These are phyloP conservation scores for Zygotorulaspora mrakii DNA, from an alignment of 1,139 yeast species.

Conservation along the genomic window DNA sequence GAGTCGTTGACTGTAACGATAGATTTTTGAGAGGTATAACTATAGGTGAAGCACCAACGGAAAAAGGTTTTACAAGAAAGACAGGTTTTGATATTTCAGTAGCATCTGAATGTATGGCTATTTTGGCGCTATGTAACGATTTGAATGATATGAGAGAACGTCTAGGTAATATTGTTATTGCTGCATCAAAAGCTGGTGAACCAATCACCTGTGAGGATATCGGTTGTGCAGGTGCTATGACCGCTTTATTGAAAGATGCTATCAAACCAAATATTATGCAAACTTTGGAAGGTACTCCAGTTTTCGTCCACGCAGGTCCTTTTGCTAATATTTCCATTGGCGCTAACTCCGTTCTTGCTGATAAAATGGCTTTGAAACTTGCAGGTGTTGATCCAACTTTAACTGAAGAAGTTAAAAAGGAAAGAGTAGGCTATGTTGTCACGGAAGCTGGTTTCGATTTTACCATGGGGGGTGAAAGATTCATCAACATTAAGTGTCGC, in stretches of 20 bases:
- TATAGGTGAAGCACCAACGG: slow-evolving; percentile 91
- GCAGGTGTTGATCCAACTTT: slow-evolving; percentile 64
- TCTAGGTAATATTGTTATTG: slow-evolving; percentile 88
- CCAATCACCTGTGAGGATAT: slow-evolving; percentile 95
- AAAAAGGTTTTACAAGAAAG: slow-evolving; percentile 81
- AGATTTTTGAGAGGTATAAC: slow-evolving; percentile 89
- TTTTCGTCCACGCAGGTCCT: slow-evolving; percentile 97
- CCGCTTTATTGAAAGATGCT: slow-evolving; percentile 94
- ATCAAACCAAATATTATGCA: slow-evolving; percentile 98
- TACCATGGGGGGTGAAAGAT: slow-evolving; percentile 99
- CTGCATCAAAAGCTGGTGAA: slow-evolving; percentile 72
- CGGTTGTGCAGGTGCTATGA: slow-evolving; percentile 96
- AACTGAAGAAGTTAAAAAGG: slow-evolving; percentile 49
- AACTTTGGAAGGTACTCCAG: slow-evolving; percentile 97
- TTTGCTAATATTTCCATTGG: slow-evolving; percentile 97
- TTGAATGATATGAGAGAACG: slow-evolving; percentile 85
- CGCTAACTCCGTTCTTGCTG: slow-evolving; percentile 92
- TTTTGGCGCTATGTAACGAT: slow-evolving; percentile 81
- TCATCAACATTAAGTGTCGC: slow-evolving; percentile 93
- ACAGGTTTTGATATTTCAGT: slow-evolving; percentile 97
- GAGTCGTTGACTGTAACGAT: slow-evolving; percentile 96
- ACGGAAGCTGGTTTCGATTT: slow-evolving; percentile 99
- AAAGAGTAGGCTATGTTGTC: slow-evolving; percentile 83
- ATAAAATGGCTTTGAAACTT: slow-evolving; percentile 88
- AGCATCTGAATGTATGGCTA: slow-evolving; percentile 98